Percentiles rank a stretch among this genome's conserved stretches.
Evolutionary conservation across 192 early-diverging fungal genomes (phyloP).

Genomic region (Backusella psychrophila): DNA sequence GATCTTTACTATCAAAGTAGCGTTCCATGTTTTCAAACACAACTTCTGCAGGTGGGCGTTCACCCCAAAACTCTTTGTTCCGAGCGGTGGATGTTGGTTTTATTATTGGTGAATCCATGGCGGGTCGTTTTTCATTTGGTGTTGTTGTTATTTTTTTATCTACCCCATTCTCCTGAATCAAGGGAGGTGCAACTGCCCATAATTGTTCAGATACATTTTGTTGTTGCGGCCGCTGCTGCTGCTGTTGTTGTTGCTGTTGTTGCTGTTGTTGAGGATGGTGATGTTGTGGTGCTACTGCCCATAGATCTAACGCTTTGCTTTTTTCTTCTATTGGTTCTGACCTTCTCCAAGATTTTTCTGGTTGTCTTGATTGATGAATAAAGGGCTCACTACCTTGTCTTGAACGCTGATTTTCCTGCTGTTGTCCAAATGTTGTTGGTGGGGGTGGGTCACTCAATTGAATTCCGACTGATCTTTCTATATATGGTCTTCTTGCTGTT

Average conservation of each 20-base stretch:
- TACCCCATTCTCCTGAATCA: constrained; percentile 2
- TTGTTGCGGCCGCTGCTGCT: background rate
- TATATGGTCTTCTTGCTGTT: background rate
- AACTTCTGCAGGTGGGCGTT: constrained; percentile 68
- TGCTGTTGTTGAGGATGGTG: background rate
- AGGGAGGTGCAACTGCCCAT: constrained; percentile 1
- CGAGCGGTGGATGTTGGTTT: background rate
- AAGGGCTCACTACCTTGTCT: background rate
- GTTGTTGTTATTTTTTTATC: background rate
- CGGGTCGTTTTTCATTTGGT: background rate
- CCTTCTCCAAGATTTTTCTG: background rate
- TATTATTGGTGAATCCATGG: background rate
- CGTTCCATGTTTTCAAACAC: constrained; percentile 69
- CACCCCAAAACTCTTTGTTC: constrained; percentile 50
- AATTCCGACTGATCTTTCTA: constrained; percentile 11
- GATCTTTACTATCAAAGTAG: constrained; percentile 76
- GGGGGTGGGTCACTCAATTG: constrained; percentile 33
- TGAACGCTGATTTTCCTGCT: background rate
- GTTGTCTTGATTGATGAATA: background rate
- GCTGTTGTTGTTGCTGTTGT: background rate
- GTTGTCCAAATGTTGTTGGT: background rate
- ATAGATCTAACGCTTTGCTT: background rate
- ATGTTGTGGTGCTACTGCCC: background rate
- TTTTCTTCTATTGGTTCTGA: background rate
- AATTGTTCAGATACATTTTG: constrained; percentile 2